These are phyloP conservation scores for Amyloporia xantha DNA, from an alignment of 768 basidiomycete species.

Conservation along the genomic window DNA sequence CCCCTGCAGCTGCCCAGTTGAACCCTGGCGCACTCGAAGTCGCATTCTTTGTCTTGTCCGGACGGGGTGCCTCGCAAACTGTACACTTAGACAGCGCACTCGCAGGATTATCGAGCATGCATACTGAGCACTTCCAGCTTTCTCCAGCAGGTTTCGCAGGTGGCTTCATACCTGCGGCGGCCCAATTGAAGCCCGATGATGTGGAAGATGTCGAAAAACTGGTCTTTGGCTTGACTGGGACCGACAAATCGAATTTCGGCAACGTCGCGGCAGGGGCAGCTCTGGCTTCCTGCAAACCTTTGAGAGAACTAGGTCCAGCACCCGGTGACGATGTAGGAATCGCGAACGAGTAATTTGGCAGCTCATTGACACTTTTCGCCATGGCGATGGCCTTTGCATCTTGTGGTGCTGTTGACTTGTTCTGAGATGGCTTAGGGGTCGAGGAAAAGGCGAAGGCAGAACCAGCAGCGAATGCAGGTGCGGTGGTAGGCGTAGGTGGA, in stretches of 20 bases:
- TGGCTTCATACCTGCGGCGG: conserved; percentile 51
- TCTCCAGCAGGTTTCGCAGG: conserved; percentile 26
- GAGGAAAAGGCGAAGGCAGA: conserved; percentile 15
- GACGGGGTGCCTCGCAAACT: conserved; percentile 35
- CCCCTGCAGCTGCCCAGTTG: conserved; percentile 55
- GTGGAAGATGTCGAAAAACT: conserved; percentile 15
- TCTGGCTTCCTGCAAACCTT: conserved; percentile 32
- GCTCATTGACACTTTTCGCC: conserved; percentile 24
- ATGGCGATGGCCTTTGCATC: conserved; percentile 22
- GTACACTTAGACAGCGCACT: conserved; percentile 37
- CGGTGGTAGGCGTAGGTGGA: conserved; percentile 23
- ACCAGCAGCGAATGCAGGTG: neutral
- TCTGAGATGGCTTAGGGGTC: conserved; percentile 3
- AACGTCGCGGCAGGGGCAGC: conserved; percentile 35
- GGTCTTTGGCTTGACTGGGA: conserved; percentile 4
- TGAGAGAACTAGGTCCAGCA: conserved; percentile 17
- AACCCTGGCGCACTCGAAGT: conserved; percentile 36
- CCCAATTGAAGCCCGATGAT: conserved; percentile 49
- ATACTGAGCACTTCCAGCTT: conserved; percentile 54
- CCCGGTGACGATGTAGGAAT: conserved; percentile 17
- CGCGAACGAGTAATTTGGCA: conserved; percentile 30
- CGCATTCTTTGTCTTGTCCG: conserved; percentile 12
- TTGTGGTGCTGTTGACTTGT: conserved; percentile 7
- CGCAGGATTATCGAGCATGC: conserved; percentile 36
- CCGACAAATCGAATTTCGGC: conserved; percentile 35